Evolutionary conservation across 176 grass and related monocot genomes (phyloP).

Genomic region (Avena eriantha): DNA sequence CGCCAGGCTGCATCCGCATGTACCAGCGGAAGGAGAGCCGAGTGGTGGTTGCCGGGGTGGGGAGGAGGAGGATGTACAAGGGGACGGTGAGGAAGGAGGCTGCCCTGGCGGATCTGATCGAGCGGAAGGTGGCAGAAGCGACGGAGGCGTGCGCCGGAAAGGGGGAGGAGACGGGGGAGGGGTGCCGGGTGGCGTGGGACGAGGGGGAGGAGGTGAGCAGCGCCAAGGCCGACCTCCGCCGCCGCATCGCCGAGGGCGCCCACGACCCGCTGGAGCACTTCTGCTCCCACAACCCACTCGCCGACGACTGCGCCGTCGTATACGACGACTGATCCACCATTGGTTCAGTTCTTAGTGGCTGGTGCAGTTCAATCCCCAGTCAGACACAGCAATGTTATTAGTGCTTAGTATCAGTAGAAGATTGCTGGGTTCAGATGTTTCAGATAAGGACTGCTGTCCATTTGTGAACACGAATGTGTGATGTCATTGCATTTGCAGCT

Average conservation of each 20-base stretch:
- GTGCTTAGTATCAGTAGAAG: not conserved
- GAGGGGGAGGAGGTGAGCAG: slow-evolving; percentile 86
- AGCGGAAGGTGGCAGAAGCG: slow-evolving; percentile 58
- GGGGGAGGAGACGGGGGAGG: slow-evolving; percentile 13
- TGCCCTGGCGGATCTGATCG: slow-evolving; percentile 50
- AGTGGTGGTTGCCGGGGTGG: slow-evolving; percentile 21
- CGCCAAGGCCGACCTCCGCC: slow-evolving; percentile 71
- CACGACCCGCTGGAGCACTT: slow-evolving; percentile 74
- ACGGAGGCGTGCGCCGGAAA: slow-evolving; percentile 60
- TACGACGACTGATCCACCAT: slow-evolving; percentile 40
- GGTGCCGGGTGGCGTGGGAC: slow-evolving; percentile 79
- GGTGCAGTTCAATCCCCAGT: not conserved
- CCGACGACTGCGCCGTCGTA: slow-evolving; percentile 59
- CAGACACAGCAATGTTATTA: not conserved
- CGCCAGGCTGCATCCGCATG: not conserved
- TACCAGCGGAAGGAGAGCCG: not conserved
- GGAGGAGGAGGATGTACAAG: slow-evolving; percentile 61
- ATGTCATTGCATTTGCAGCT: not conserved
- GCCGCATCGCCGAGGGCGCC: slow-evolving; percentile 50
- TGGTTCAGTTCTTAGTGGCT: not conserved
- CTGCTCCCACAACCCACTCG: slow-evolving; percentile 59
- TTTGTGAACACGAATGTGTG: not conserved
- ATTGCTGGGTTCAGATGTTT: not conserved
- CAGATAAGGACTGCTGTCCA: not conserved
- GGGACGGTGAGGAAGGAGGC: slow-evolving; percentile 69